Conservation (phyloP, 257 asterid species). For the Nemophila menziesii region DNA sequence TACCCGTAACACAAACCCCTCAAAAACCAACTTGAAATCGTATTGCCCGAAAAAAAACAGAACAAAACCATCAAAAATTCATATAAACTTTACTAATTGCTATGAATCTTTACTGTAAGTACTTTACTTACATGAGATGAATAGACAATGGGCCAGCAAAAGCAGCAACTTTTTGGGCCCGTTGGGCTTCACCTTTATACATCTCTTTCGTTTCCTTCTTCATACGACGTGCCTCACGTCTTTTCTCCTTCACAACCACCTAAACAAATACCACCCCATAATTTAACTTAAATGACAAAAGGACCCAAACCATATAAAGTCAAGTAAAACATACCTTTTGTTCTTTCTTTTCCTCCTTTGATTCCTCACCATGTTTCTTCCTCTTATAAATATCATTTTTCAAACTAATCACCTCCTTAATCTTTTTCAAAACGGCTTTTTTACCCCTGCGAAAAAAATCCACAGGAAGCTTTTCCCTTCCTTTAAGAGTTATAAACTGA, state of each 20-base stretch:
- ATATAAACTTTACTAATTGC: neutral
- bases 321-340: constrained; percentile 43
- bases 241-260: constrained; percentile 80
- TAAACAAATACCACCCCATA: constrained; percentile 20
- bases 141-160: constrained; percentile 75
- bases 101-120: neutral
- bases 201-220: constrained; percentile 69
- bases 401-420: constrained; percentile 26
- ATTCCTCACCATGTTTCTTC: constrained; percentile 59
- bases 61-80: neutral
- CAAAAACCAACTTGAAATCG: neutral
- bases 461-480: constrained; percentile 69
- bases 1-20: neutral
- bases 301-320: neutral
- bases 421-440: constrained; percentile 29
- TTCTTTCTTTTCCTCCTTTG: constrained; percentile 95
- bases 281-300: no score
- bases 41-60: neutral
- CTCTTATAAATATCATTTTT: constrained; percentile 30
- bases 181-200: constrained; percentile 65
- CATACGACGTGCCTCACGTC: constrained; percentile 73
- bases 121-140: constrained; percentile 67
- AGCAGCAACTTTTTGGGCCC: constrained; percentile 91
- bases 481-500: constrained; percentile 55
- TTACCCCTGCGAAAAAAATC: constrained; percentile 58